Percentiles rank a stretch among this genome's conserved stretches.
Conservation (phyloP, 805 yeast genomes). For the Candida patagonica region DNA sequence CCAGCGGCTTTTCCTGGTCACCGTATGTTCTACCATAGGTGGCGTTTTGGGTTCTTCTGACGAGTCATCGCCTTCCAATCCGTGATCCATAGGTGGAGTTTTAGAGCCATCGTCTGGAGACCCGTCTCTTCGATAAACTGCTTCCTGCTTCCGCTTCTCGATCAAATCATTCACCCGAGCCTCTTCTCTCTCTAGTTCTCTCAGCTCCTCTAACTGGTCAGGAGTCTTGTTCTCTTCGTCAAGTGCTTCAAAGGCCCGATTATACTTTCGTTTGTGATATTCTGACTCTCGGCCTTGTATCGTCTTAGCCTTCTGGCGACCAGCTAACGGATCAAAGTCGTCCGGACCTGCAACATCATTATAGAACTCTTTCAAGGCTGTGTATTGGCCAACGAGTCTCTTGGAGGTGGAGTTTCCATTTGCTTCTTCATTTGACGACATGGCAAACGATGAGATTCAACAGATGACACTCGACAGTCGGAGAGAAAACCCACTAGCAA, state of each 20-base stretch:
- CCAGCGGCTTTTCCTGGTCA: no score
- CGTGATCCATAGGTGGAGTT: conserved; percentile 20
- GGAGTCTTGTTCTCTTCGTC: conserved; percentile 25
- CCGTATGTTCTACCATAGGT: background rate
- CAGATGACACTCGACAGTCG: no score
- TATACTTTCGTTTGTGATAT: conserved; percentile 38
- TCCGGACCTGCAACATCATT: conserved; percentile 23
- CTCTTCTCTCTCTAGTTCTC: conserved; percentile 35
- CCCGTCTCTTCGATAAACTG: conserved; percentile 9
- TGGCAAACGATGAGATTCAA: no score
- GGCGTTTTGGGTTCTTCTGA: no score
- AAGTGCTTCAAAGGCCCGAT: conserved; percentile 25
- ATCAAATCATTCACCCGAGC: conserved; percentile 21
- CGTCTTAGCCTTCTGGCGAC: conserved; percentile 16
- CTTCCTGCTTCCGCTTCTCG: conserved; percentile 23
- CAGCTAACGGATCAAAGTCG: conserved; percentile 26
- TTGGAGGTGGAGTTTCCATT: background rate
- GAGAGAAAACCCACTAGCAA: no score
- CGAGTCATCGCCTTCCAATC: conserved; percentile 8
- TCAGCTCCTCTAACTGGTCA: conserved; percentile 34
- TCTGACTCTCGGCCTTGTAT: conserved; percentile 34
- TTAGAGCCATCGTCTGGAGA: conserved; percentile 7
- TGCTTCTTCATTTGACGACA: background rate
- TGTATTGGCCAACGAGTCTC: conserved; percentile 29
- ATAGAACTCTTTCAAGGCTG: conserved; percentile 31